A percentile compares a stretch with the other conserved stretches of the same genome.
Evolutionary conservation across 495 filamentous ascomycete species (phyloP).

Genomic region (Penicillium bovifimosum): DNA sequence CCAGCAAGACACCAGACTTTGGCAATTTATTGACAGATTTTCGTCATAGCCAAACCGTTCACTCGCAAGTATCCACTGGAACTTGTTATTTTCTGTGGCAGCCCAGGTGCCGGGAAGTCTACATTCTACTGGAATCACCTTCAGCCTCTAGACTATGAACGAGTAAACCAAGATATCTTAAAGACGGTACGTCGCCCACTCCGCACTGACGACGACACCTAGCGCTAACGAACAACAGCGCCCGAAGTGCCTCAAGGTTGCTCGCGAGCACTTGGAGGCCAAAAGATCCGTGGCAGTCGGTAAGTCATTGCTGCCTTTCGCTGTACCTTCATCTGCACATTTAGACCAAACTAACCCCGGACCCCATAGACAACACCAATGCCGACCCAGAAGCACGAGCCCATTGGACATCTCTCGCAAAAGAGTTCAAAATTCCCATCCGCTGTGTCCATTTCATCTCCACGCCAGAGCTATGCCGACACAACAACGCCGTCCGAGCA

Average conservation of each 20-base stretch:
- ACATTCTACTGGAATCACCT: slow-evolving; percentile 81
- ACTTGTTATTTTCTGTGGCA: slow-evolving; percentile 79
- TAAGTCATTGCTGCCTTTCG: slow-evolving; percentile 38
- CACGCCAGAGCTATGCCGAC: slow-evolving; percentile 65
- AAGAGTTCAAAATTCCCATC: slow-evolving; percentile 64
- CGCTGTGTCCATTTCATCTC: slow-evolving; percentile 85
- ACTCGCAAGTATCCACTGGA: slow-evolving; percentile 62
- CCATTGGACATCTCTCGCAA: slow-evolving; percentile 70
- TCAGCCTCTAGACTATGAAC: slow-evolving; percentile 72
- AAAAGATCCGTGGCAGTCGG: slow-evolving; percentile 69
- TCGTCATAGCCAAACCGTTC: slow-evolving; percentile 34
- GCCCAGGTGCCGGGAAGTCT: slow-evolving; percentile 84
- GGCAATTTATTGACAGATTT: not conserved
- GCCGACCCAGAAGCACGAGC: slow-evolving; percentile 67
- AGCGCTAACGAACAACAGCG: slow-evolving; percentile 37
- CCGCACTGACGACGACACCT: not conserved
- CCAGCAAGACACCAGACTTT: not conserved
- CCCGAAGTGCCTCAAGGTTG: slow-evolving; percentile 80
- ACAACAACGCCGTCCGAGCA: slow-evolving; percentile 83
- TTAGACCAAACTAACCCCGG: slow-evolving; percentile 2
- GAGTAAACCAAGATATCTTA: slow-evolving; percentile 87
- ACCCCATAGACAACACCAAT: slow-evolving; percentile 80
- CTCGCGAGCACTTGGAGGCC: slow-evolving; percentile 55
- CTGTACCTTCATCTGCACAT: not conserved
- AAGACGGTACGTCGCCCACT: slow-evolving; percentile 56